phyloP scores from a whole-genome alignment of 2,329 filamentous ascomycete species.

The Didymella keratinophila region DNA sequence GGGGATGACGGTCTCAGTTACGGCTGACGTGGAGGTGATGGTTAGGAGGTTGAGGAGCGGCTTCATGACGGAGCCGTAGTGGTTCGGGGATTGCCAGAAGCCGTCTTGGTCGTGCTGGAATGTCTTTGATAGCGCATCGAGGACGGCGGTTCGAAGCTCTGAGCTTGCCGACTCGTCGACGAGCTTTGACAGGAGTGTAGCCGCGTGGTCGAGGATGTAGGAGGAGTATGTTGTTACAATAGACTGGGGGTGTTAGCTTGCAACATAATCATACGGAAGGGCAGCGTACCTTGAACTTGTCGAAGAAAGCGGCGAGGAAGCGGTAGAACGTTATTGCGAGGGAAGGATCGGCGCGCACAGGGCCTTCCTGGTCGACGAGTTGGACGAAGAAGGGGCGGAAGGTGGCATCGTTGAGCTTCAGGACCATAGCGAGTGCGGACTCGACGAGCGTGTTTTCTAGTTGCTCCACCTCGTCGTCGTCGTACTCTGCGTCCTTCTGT shows the following conservation, averaged over 20 bases:
- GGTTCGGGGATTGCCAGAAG: slow-evolving; percentile 92
- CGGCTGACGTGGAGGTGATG: slow-evolving; percentile 22
- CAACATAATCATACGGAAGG: neutral
- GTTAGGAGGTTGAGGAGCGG: slow-evolving; percentile 71
- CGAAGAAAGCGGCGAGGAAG: slow-evolving; percentile 82
- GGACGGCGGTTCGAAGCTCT: slow-evolving; percentile 72
- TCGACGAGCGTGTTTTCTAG: slow-evolving; percentile 73
- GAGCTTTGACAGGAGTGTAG: slow-evolving; percentile 64
- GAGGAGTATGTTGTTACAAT: slow-evolving; percentile 92
- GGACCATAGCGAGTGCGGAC: slow-evolving; percentile 85
- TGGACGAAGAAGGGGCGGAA: slow-evolving; percentile 92
- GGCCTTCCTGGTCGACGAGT: slow-evolving; percentile 77
- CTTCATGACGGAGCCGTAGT: slow-evolving; percentile 76
- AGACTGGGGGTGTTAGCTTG: slow-evolving; percentile 58
- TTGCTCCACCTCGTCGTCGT: slow-evolving; percentile 61
- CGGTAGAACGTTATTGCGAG: slow-evolving; percentile 80
- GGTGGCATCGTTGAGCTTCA: slow-evolving; percentile 92
- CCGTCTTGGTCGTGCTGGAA: slow-evolving; percentile 93
- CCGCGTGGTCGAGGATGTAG: slow-evolving; percentile 80
- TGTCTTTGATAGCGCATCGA: slow-evolving; percentile 75
- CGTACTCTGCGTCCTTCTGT: slow-evolving; percentile 53
- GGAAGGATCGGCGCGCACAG: slow-evolving; percentile 23
- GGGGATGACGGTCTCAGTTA: slow-evolving; percentile 68
- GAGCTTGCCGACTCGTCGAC: slow-evolving; percentile 55
- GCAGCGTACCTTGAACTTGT: slow-evolving; percentile 72